phyloP scores from a whole-genome alignment of 2,329 filamentous ascomycete genomes.

The Hysterium pulicare region DNA sequence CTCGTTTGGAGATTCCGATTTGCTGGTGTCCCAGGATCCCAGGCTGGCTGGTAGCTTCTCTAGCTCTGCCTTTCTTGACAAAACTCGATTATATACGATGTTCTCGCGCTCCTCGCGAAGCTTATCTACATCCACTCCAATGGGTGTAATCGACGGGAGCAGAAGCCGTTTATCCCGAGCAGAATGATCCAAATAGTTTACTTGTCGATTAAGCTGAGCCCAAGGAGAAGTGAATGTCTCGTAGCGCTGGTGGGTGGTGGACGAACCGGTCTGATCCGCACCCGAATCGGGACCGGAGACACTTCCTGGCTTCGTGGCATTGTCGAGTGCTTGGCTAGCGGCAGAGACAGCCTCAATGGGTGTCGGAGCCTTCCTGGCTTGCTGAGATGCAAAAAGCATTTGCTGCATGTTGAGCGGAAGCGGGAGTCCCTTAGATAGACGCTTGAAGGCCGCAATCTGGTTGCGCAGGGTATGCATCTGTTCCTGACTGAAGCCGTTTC shows the following conservation, averaged over 20 bases:
- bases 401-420: slow-evolving; percentile 77
- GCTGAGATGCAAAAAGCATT: slow-evolving; percentile 72
- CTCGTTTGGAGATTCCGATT: slow-evolving; percentile 63
- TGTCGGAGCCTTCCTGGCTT: slow-evolving; percentile 50
- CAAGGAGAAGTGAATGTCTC: slow-evolving; percentile 57
- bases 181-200: slow-evolving; percentile 78
- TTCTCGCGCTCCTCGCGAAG: slow-evolving; percentile 82
- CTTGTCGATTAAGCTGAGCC: slow-evolving; percentile 50
- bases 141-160: slow-evolving; percentile 83
- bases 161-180: slow-evolving; percentile 72
- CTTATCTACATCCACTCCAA: slow-evolving; percentile 83
- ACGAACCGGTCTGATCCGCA: slow-evolving; percentile 33
- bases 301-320: slow-evolving; percentile 42
- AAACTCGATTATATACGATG: slow-evolving; percentile 86
- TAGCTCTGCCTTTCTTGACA: slow-evolving; percentile 77
- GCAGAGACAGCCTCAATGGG: slow-evolving; percentile 40
- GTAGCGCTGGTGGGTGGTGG: slow-evolving; percentile 49
- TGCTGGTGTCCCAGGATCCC: slow-evolving; percentile 76
- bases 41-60: slow-evolving; percentile 82
- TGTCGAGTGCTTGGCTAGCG: slow-evolving; percentile 51
- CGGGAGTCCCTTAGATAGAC: slow-evolving; percentile 80
- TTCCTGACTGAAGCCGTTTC: slow-evolving; percentile 49
- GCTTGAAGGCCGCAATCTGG: slow-evolving; percentile 89
- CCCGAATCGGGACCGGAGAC: slow-evolving; percentile 40
- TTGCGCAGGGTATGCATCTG: slow-evolving; percentile 76